Evolutionary conservation across 2,329 filamentous ascomycete species (phyloP).

Genomic region (Sporothrix globosa): DNA sequence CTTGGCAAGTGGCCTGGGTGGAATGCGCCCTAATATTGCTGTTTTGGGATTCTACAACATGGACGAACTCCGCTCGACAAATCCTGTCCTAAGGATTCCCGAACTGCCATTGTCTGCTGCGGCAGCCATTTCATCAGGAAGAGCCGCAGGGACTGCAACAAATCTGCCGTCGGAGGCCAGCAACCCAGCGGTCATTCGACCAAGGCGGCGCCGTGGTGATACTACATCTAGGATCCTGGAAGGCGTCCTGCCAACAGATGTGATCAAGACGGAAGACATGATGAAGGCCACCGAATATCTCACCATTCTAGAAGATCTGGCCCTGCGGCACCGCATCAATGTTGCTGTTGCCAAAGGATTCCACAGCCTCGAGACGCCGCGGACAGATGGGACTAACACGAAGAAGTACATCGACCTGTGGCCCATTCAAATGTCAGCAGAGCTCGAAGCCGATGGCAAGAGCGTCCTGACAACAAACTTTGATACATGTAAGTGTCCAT

Average conservation of each 20-base stretch:
- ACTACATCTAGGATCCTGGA: constrained; percentile 60
- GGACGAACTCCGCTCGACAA: constrained; percentile 69
- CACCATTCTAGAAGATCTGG: constrained; percentile 79
- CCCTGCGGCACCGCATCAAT: constrained; percentile 77
- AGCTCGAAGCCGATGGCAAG: constrained; percentile 68
- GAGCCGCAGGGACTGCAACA: not conserved
- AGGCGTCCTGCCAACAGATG: constrained; percentile 68
- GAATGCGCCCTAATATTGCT: constrained; percentile 88
- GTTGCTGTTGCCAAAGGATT: constrained; percentile 85
- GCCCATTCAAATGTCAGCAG: constrained; percentile 93
- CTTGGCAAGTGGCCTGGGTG: constrained; percentile 77
- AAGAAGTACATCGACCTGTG: constrained; percentile 87
- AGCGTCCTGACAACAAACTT: constrained; percentile 83
- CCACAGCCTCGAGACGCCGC: constrained; percentile 72
- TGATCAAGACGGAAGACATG: constrained; percentile 67
- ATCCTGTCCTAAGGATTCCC: constrained; percentile 60
- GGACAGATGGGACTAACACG: constrained; percentile 60
- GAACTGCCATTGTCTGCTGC: constrained; percentile 44
- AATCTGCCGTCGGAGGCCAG: not conserved
- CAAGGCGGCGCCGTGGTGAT: constrained; percentile 53
- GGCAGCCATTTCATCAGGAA: not conserved
- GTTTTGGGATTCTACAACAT: constrained; percentile 80
- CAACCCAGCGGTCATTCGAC: not conserved
- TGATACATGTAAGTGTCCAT: constrained; percentile 71
- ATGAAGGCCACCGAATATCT: constrained; percentile 75